Conservation (phyloP, 148 eudicot species). For the Beta vulgaris region DNA sequence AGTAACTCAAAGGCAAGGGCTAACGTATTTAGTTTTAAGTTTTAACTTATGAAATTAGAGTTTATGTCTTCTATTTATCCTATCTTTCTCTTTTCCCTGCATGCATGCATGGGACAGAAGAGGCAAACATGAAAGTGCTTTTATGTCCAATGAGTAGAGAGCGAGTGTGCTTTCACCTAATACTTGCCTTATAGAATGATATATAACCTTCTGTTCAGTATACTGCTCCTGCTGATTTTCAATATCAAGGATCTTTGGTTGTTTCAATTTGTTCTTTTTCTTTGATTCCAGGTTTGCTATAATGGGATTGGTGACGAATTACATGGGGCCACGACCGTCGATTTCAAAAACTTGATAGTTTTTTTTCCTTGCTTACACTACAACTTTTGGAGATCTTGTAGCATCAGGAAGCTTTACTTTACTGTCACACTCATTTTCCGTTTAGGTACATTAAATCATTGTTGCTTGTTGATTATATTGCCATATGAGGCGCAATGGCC, state of each 20-base stretch:
- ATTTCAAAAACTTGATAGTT: conserved; percentile 20
- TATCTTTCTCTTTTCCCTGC: too few species aligned
- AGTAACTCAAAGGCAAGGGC: too few species aligned
- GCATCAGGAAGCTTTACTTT: not conserved
- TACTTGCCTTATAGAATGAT: not conserved
- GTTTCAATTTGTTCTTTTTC: conserved; percentile 2
- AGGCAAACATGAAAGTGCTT: not conserved
- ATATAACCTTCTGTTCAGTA: not conserved
- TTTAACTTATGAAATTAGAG: too few species aligned
- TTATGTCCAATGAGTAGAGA: not conserved
- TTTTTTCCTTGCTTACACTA: not conserved
- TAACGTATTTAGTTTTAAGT: too few species aligned
- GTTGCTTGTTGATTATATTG: not conserved
- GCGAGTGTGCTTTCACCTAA: not conserved
- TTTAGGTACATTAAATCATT: not conserved
- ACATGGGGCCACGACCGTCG: conserved; percentile 47
- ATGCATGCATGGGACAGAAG: too few species aligned
- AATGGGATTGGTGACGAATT: conserved; percentile 60
- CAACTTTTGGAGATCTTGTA: not conserved
- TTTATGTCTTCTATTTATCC: too few species aligned
- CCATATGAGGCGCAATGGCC: not conserved
- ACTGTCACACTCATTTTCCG: not conserved
- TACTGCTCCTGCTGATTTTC: not conserved
- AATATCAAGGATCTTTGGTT: not conserved
- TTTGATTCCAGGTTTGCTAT: conserved; percentile 51